Base-by-base conservation (phyloP, 106 monocot genomes). In the Allium sativum region DNA sequence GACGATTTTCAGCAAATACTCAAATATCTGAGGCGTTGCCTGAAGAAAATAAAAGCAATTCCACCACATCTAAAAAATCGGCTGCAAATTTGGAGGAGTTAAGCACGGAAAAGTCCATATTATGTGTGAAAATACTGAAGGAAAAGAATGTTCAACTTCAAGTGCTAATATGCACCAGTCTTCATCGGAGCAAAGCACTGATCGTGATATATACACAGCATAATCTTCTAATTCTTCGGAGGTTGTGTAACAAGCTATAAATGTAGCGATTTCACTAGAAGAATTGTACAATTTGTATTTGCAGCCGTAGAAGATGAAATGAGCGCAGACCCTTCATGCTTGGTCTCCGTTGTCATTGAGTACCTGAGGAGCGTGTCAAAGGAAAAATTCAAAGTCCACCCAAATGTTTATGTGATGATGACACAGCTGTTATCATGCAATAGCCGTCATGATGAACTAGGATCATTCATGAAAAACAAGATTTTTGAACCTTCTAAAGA, bases 401-500 rank as follows among this genome's bases (percentile, higher is more conserved):
- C 81, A 14, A 69, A 87, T 44, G 8, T 91, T 20, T 80, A 84
- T 71, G 68, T 84, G 67, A 91, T 91, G 96, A 78, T 61, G 21
- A 74, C 82, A 43, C 72, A 82, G 59, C 73, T 96, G 41, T 72
- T 96, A 56, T 74, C 64, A 44, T 81, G 81, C 10, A 73, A 59
- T 61, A 82, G 74, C 44, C 84, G 79, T 14, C 65, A 78, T 80
- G 46, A 77, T 61, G 87, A 85, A 69, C 74, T 96, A 58, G 79
- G 77, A 44, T 73, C 80, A 40, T 87, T 96, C 62, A 65, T 91
- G 7, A 56, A 70, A 62, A 91, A 82, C 67, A 96, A 87, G 96
- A 84, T 96, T 52, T 50, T 91, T 43, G 87, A 91, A 43, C 91
- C 96, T 5, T 96, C 87, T 22, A 96, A 87, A 74, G 91, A 87